Percentiles rank a stretch among this genome's conserved stretches.
Conservation (phyloP, 1,284 basidiomycete genomes). For the Tylopilus orsonianus region DNA sequence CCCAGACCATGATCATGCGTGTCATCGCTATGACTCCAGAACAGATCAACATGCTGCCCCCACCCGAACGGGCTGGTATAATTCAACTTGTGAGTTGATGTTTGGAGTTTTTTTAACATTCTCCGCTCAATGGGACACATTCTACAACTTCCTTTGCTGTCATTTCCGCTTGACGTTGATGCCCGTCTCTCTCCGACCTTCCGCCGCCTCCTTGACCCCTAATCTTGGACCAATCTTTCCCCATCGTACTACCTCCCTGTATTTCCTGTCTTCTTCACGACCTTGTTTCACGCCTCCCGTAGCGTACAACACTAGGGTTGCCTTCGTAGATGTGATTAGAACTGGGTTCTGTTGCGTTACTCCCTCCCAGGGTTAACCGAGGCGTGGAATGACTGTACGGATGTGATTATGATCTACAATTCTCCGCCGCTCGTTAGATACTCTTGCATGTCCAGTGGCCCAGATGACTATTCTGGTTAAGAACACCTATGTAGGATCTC, state of each 20-base stretch:
- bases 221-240: conserved; percentile 13
- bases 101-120: conserved; percentile 33
- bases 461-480: not conserved
- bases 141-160: conserved; percentile 11
- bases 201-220: conserved; percentile 11
- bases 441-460: not conserved
- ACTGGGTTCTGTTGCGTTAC: conserved; percentile 5
- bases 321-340: conserved; percentile 30
- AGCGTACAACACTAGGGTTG: conserved; percentile 42
- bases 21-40: conserved; percentile 71
- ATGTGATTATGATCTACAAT: conserved; percentile 1
- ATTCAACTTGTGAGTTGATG: conserved; percentile 60
- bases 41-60: conserved; percentile 61
- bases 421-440: not conserved
- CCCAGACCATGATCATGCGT: conserved; percentile 63
- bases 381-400: conserved; percentile 12
- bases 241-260: conserved; percentile 15
- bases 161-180: conserved; percentile 32
- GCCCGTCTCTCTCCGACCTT: conserved; percentile 21
- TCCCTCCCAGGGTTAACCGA: conserved; percentile 7
- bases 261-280: conserved; percentile 13
- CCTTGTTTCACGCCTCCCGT: conserved; percentile 4
- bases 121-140: conserved; percentile 9
- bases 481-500: not conserved
- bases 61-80: conserved; percentile 59